Percentiles rank a stretch among this genome's conserved stretches.
Evolutionary conservation across 495 filamentous ascomycete species (phyloP).

Genomic region (Penicillium cosmopolitanum): DNA sequence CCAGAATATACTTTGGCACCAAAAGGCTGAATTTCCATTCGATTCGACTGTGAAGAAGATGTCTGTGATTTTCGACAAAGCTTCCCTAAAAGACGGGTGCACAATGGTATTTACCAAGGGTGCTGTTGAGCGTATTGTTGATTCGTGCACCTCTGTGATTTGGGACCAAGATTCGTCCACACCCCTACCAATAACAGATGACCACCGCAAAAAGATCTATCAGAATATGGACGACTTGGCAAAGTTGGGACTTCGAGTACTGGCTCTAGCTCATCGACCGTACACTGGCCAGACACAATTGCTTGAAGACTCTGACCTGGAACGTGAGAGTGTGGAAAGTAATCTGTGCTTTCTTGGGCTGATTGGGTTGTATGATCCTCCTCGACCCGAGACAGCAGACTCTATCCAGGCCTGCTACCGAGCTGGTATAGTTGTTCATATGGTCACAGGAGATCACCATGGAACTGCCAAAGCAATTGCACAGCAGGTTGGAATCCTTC

Average conservation of each 20-base stretch:
- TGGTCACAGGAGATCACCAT: slow-evolving; percentile 72
- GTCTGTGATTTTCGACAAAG: slow-evolving; percentile 61
- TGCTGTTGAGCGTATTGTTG: slow-evolving; percentile 77
- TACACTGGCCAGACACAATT: slow-evolving; percentile 38
- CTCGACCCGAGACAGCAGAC: slow-evolving; percentile 54
- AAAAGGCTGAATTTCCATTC: slow-evolving; percentile 66
- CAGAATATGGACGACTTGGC: slow-evolving; percentile 68
- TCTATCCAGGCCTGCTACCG: slow-evolving; percentile 65
- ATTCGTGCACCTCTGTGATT: slow-evolving; percentile 61
- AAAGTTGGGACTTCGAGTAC: slow-evolving; percentile 65
- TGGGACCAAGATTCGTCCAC: slow-evolving; percentile 38
- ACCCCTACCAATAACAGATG: slow-evolving; percentile 44
- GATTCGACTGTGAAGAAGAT: slow-evolving; percentile 72
- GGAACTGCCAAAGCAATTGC: slow-evolving; percentile 70
- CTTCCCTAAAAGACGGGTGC: slow-evolving; percentile 23
- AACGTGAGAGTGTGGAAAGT: slow-evolving; percentile 59
- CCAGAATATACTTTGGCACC: slow-evolving; percentile 55
- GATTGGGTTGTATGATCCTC: slow-evolving; percentile 75
- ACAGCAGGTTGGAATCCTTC: slow-evolving; percentile 68
- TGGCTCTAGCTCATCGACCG: slow-evolving; percentile 59
- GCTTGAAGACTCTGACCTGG: slow-evolving; percentile 40
- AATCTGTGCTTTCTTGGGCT: slow-evolving; percentile 66
- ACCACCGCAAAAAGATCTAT: slow-evolving; percentile 53
- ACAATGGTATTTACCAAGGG: slow-evolving; percentile 73
- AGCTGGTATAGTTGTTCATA: slow-evolving; percentile 71